Conservation (phyloP, 208 protist species). For the Blechomonas ayalai region DNA sequence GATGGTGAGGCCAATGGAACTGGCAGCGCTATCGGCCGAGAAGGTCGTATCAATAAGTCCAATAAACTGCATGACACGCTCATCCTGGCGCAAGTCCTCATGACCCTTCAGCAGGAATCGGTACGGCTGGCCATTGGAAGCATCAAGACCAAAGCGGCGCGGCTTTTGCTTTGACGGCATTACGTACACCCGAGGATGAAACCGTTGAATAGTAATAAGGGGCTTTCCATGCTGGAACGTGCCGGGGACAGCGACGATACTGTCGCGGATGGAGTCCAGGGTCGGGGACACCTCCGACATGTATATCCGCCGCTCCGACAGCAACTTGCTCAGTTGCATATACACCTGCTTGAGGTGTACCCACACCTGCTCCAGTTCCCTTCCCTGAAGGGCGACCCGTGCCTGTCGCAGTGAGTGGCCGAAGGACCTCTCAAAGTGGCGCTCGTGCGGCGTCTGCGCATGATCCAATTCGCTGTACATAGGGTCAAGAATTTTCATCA, state of each 20-base stretch:
- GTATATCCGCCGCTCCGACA: conserved; percentile 63
- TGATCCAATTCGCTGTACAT: conserved; percentile 94
- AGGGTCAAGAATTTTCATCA: conserved; percentile 90
- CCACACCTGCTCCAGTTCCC: conserved; percentile 59
- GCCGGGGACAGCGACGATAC: conserved; percentile 97
- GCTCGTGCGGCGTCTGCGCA: conserved; percentile 92
- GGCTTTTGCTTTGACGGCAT: conserved; percentile 99
- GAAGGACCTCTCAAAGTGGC: conserved; percentile 87
- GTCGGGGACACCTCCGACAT: conserved; percentile 91
- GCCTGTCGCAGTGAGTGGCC: conserved; percentile 57
- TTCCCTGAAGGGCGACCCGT: conserved; percentile 43
- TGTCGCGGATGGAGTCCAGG: conserved; percentile 89
- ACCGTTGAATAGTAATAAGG: conserved; percentile 93
- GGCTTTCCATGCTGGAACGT: conserved; percentile 89
- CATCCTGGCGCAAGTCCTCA: conserved; percentile 98
- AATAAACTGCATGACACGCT: conserved; percentile 99
- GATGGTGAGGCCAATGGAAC: conserved; percentile 90
- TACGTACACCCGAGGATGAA: conserved; percentile 91
- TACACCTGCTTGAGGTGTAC: conserved; percentile 80
- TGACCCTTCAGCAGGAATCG: conserved; percentile 98
- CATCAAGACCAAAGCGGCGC: conserved; percentile 95
- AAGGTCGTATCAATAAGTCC: conserved; percentile 99
- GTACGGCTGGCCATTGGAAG: conserved; percentile 94
- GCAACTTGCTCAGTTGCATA: conserved; percentile 61
- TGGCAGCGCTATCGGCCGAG: conserved; percentile 66